A percentile compares a stretch with the other conserved stretches of the same genome.
phyloP scores from a whole-genome alignment of 768 basidiomycete species.

The Hygrocybe punicea region DNA sequence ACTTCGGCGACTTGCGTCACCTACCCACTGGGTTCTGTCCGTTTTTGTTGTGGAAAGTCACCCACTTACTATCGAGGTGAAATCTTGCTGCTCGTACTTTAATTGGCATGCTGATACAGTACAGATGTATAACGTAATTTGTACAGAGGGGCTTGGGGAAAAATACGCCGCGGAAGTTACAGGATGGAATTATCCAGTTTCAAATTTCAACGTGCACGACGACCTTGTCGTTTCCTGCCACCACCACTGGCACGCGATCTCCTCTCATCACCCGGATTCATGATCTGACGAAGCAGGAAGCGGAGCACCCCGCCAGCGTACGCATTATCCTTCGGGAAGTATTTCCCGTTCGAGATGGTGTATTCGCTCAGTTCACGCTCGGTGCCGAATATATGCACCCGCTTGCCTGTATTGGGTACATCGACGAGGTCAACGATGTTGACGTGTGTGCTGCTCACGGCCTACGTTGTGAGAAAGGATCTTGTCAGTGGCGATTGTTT shows the following conservation, averaged over 20 bases:
- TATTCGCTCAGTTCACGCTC: conserved; percentile 33
- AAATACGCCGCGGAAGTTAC: too few relatives aligned
- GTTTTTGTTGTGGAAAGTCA: too few relatives aligned
- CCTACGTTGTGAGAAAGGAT: conserved; percentile 14
- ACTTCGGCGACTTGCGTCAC: too few relatives aligned
- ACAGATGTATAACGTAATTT: too few relatives aligned
- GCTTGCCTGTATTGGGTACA: conserved; percentile 6
- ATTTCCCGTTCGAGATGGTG: conserved; percentile 21
- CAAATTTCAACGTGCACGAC: too few relatives aligned
- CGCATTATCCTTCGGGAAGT: conserved; percentile 31
- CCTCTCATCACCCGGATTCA: not conserved
- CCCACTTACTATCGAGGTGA: too few relatives aligned
- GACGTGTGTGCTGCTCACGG: conserved; percentile 30
- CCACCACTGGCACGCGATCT: not conserved
- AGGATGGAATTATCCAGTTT: too few relatives aligned
- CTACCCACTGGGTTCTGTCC: too few relatives aligned
- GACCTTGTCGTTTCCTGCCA: too few relatives aligned
- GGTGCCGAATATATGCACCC: conserved; percentile 20
- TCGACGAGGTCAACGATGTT: conserved; percentile 42
- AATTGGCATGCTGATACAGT: too few relatives aligned
- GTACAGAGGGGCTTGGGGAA: too few relatives aligned
- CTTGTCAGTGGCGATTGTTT: not conserved
- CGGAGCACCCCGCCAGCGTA: conserved; percentile 33
- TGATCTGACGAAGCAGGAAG: conserved; percentile 32
- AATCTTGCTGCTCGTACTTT: too few relatives aligned